These are phyloP conservation scores for Phytophthora chlamydospora DNA, from an alignment of 352 stramenopile genomes.

Conservation along the genomic window DNA sequence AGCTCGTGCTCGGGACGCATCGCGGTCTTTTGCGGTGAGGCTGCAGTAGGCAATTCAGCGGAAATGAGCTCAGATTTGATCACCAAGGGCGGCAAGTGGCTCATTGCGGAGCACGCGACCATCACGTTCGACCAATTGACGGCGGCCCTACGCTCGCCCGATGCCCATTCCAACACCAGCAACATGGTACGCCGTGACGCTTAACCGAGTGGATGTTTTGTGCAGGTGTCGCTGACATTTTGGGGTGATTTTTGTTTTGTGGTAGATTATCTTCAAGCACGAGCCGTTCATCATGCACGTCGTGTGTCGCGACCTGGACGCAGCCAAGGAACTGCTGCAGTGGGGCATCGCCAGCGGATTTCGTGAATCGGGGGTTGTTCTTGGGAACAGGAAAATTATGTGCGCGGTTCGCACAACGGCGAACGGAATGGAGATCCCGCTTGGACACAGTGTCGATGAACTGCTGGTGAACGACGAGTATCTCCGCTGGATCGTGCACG, in stretches of 20 bases:
- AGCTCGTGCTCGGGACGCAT: constrained; percentile 93
- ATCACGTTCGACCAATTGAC: constrained; percentile 76
- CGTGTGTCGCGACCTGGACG: constrained; percentile 77
- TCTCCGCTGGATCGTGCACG: constrained; percentile 72
- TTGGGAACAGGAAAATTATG: constrained; percentile 90
- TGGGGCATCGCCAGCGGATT: constrained; percentile 85
- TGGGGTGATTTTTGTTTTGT: background rate
- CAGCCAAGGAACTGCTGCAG: constrained; percentile 83
- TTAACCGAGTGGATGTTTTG: background rate
- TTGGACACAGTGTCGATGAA: constrained; percentile 51
- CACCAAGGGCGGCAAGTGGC: constrained; percentile 91
- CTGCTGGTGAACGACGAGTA: constrained; percentile 77
- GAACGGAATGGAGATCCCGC: constrained; percentile 88
- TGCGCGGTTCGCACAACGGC: constrained; percentile 90
- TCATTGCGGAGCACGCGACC: constrained; percentile 81
- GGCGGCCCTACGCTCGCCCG: constrained; percentile 46
- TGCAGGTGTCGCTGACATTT: background rate
- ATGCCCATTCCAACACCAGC: constrained; percentile 41
- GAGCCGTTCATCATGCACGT: constrained; percentile 95
- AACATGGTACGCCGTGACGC: constrained; percentile 61
- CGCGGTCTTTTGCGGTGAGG: constrained; percentile 79
- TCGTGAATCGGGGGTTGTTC: constrained; percentile 88
- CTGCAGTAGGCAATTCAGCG: constrained; percentile 18
- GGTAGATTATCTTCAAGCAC: constrained; percentile 87
- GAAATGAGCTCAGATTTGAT: constrained; percentile 56